Base-by-base conservation (phyloP, 192 early-diverging fungal species). In the Paraglomus occultum region DNA sequence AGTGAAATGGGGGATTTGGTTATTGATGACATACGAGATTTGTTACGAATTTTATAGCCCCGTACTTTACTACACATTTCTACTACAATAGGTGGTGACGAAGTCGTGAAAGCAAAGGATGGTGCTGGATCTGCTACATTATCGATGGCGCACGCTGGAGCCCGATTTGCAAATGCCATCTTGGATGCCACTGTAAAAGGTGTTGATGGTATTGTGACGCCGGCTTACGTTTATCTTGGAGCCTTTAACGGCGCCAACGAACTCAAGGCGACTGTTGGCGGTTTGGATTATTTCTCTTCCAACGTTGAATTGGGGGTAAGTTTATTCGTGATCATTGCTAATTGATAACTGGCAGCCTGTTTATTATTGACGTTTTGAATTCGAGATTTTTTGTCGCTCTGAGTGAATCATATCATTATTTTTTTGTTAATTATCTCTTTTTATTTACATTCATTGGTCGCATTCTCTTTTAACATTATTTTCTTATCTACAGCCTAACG, bases 91-190 rank as follows among this genome's bases (percentile, higher is more conserved):
- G 64, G 95, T 76, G 97, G 97, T 72, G 97, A 99, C 75, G 97
- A 99, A 78, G 97, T 99, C 64, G 97, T 99, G 77, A 92, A 99
- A 89, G 97, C 97, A 76, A 99, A 99, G 89, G 90, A 94, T 83
- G 96, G 96, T 65, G 86, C 88, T 20, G 94, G 92, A 53, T 91
- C 90, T 23, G 92, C 94, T 40, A 95, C 92, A 6, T 85, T 95
- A 44, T 94, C 92, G 54, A 94, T 95, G 94, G 92, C 93, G 46
- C 88, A 82, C 46, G 91, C 92, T 61, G 92, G 89, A 45, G 94
- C 94, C 15, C 90, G 95, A 60, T 97, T 99, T 82, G 88, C 95
- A 62, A 84, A 91, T 79, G 89, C 90, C 17, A 83, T 99, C 74
- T 79, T 99, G 61, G 85, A 91, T 49, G 94, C 95, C 59, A 77